Evolutionary conservation across 2,329 filamentous ascomycete genomes (phyloP), one percentile per base, ranked within the genome.

Genomic region (Colletotrichum liaoningense): DNA sequence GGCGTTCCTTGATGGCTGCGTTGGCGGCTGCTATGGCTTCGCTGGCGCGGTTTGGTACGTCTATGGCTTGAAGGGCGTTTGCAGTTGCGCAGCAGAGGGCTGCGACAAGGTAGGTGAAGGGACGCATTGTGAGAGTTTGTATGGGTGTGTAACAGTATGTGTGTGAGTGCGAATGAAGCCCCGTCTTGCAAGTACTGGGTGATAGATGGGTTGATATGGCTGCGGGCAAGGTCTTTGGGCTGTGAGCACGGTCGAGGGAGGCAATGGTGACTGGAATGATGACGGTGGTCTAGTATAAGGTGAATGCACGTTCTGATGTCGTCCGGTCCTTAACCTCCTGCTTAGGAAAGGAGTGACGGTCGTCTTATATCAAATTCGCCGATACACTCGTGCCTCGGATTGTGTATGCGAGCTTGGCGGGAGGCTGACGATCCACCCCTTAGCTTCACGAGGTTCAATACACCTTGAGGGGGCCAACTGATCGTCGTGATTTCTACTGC

Each of bases 1-100:
- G 73, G 42, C 69, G 69, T 5, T 16, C 59, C 22, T 19, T 11
- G 14, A 35, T n/a, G 54, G 60, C 67, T 19, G 63, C 30, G 16
- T 38, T 38, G 5, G 57, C 38, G 24, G 26, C 46, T 28, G 33
- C 46, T 46, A 49, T 22, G 42, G 55, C 68, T 6, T 56, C 67
- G 24, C 2, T 11, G 22, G 42, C 58, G 4, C 35, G 67, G 57
- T 70, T 67, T 9, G 63, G 55, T 5, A 28, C 60, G 22, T 63
- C 8, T 12, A 42, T 16, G 57, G 42, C 38, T 26, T 22, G 38
- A 6, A 3, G 22, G 12, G 35, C 6, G 70, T 28, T 7, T 42
- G 56, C 56, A 1, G 49, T 42, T 5, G 57, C 63, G 63, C 63
- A 8, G 63, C 63, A 8, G 11, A 72, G 33, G 9, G 26, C 67